Base-by-base conservation (phyloP, 805 yeast species). In the Saccharomycopsis sp. region DNA sequence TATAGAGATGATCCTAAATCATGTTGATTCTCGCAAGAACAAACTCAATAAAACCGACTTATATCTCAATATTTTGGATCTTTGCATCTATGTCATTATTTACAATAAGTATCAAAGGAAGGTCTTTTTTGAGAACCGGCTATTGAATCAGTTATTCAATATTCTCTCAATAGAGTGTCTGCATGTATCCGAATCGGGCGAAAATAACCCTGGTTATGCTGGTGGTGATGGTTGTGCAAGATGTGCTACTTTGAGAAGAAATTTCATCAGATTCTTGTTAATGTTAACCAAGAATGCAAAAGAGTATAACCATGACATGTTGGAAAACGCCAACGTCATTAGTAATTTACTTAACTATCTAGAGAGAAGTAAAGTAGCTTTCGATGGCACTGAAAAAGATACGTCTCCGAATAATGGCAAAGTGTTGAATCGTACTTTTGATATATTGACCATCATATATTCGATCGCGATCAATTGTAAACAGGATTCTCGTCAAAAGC, bases 381-480 rank as follows among this genome's bases (percentile, higher is more conserved):
- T 52, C 3, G 42, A 52, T 38, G 42, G 15, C 23, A 8, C 15
- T 17, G 55, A 52, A 34, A 47, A 52, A 38, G 47, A 52, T 34
- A 20, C 24, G 42, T 55, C 52, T 25, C 47, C 17, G 24, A 49
- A 47, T 47, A 38, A 38, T 55, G 47, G 29, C 19, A 44, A 44
- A 44, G 8, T 17, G 22, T 12, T 44, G 49, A 44, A 44, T 23
- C 47, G 50, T 25, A 42, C 54, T 9, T 60, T 60, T 60, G 63
- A 60, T 50, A 54, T 60, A n/a, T 42, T 60, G 3, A 58, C 63
- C 15, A 57, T 60, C 17, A 58, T 60, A 12, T 60, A 60, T 22
- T 58, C 61, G 7, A 50, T 58, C 8, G 49, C 41, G 3, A 52
- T 57, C 25, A 57, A 57, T 25, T 57, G 59, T 44, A 60, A 60